Evolutionary conservation across 225 moss, liverwort and hornwort species (phyloP), one percentile per base, ranked within the genome.

Genomic region (Rhytidiadelphus loreus): DNA sequence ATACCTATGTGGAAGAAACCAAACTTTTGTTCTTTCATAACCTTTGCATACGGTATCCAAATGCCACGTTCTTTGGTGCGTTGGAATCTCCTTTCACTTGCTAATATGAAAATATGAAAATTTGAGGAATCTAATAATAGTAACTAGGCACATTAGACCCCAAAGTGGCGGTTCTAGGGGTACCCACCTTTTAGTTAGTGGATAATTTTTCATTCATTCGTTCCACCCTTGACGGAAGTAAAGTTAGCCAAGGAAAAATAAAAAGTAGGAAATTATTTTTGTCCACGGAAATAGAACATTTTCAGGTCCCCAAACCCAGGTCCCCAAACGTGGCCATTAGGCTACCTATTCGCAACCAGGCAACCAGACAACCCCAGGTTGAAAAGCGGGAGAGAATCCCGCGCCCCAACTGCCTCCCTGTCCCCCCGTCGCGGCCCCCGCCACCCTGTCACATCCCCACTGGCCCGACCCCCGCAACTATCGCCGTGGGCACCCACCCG

Each of bases 341-440:
- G 26, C 35, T 2, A 13, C 44, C 91, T 91, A 91, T 88, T 88
- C 78, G 24, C 17, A 89, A 73, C 89, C 87, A 73, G 87, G 91
- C 91, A 85, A 84, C 29, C 87, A 84, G 89, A 85, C 89, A 91
- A 76, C 75, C n/a, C 80, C 22, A 63, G 89, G 86, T 78, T 48
- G 83, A 65, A 65, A 89, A 86, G 83, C 57, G 83, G 89, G 91
- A 89, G 89, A 73, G 89, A 91, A 91, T 89, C 86, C 46, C 56
- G 91, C 71, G 23, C 35, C 55, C 7, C 39, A 37, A 71, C 79
- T 15, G 25, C 41, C 25, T 46, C 77, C 62, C 0, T 82, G 91
- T 90, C 88, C 65, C 84, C 90, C 9, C 46, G 46, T n/a, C 35
- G 48, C 11, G 62, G 20, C 2, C 50, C n/a, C 26, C n/a, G 52